phyloP scores from a whole-genome alignment of 306 rosid species.

The Gastrolobium villosum region DNA sequence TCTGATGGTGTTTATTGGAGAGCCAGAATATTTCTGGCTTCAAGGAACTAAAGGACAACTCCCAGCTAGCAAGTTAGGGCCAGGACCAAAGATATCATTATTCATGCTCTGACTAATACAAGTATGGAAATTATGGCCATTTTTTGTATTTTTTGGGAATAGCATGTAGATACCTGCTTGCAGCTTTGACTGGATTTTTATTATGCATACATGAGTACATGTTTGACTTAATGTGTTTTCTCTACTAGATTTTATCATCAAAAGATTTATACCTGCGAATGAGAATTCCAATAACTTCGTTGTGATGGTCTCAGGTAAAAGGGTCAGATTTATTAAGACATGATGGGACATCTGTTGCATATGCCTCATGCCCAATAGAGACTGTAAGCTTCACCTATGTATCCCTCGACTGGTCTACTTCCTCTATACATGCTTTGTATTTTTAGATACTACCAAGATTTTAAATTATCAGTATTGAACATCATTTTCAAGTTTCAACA shows the following conservation, averaged over 20 bases:
- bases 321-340: constrained; percentile 82
- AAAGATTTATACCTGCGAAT: constrained; percentile 36
- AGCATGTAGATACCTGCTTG: constrained; percentile 12
- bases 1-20: constrained; percentile 8
- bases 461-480: constrained; percentile 27
- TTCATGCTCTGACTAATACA: constrained; percentile 5
- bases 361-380: constrained; percentile 76
- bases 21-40: neutral
- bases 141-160: neutral
- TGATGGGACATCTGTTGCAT: constrained; percentile 81
- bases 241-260: constrained; percentile 18
- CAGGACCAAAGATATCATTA: neutral
- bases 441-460: constrained; percentile 26
- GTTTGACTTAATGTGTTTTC: constrained; percentile 26
- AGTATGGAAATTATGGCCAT: constrained; percentile 7
- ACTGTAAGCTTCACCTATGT: constrained; percentile 63
- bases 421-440: constrained; percentile 32
- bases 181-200: neutral
- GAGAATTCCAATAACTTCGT: constrained; percentile 15
- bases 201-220: neutral
- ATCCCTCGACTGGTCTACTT: constrained; percentile 31
- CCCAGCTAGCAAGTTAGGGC: constrained; percentile 9
- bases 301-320: constrained; percentile 70
- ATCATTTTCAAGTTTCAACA: constrained; percentile 27
- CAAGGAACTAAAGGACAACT: constrained; percentile 17